A percentile compares a stretch with the other conserved stretches of the same genome.
Conservation (phyloP, 345 rosid genomes). For the Bretschneidera sinensis region DNA sequence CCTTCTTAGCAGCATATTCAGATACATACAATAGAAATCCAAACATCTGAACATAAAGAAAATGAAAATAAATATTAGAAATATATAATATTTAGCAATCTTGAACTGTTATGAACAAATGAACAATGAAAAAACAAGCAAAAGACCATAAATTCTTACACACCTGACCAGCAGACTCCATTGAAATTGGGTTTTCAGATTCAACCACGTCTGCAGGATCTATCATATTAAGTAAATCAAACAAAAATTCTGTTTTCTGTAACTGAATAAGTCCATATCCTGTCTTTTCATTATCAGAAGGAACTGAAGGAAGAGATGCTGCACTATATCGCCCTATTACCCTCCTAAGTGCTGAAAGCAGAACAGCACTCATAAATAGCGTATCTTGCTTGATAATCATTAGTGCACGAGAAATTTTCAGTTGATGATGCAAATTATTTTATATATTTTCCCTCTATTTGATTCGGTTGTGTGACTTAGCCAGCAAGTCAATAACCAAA, state of each 20-base stretch:
- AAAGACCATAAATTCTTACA: conserved; percentile 7
- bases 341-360: conserved; percentile 58
- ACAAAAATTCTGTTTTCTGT: conserved; percentile 45
- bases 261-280: conserved; percentile 65
- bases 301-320: conserved; percentile 43
- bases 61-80: background rate
- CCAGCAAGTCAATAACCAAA: background rate
- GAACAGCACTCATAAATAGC: conserved; percentile 8
- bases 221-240: conserved; percentile 40
- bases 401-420: conserved; percentile 10
- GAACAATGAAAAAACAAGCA: conserved; percentile 1
- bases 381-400: conserved; percentile 2
- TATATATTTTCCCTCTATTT: too few species aligned
- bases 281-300: conserved; percentile 35
- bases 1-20: conserved; percentile 36
- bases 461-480: background rate
- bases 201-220: conserved; percentile 41
- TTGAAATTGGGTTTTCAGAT: conserved; percentile 55
- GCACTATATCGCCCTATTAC: conserved; percentile 46
- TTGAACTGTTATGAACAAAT: conserved; percentile 2
- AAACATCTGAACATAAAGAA: conserved; percentile 53
- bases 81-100: conserved; percentile 10
- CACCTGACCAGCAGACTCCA: conserved; percentile 89
- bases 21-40: conserved; percentile 76
- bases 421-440: too few species aligned